Percentiles rank a stretch among this genome's conserved stretches.
Evolutionary conservation across 2,329 filamentous ascomycete genomes (phyloP).

Genomic region (Cryphonectria japonica): DNA sequence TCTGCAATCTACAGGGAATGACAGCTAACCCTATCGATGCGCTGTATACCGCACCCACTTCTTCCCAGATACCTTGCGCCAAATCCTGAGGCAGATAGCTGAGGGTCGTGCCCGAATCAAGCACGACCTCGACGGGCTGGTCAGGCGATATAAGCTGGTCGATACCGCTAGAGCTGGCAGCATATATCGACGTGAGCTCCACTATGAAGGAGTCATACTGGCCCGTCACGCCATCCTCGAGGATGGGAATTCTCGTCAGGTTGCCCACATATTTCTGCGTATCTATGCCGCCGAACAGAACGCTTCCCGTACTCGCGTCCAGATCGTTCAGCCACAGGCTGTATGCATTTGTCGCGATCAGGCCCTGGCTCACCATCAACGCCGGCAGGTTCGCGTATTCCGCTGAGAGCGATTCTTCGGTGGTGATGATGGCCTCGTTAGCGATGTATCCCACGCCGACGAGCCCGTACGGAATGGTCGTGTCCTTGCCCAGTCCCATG

Average conservation of each 20-base stretch:
- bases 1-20: constrained; percentile 54
- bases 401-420: constrained; percentile 33
- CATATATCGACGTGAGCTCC: constrained; percentile 51
- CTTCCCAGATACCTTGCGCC: constrained; percentile 55
- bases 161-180: constrained; percentile 52
- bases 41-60: constrained; percentile 57
- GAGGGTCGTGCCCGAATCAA: constrained; percentile 77
- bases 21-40: constrained; percentile 44
- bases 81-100: constrained; percentile 70
- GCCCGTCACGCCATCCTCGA: constrained; percentile 45
- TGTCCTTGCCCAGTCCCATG: constrained; percentile 61
- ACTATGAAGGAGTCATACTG: constrained; percentile 53
- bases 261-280: constrained; percentile 71
- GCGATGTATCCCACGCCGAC: constrained; percentile 63
- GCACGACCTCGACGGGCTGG: constrained; percentile 62
- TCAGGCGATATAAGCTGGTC: constrained; percentile 48
- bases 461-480: constrained; percentile 60
- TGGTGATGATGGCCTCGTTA: constrained; percentile 54
- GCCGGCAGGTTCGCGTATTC: constrained; percentile 65
- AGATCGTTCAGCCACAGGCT: constrained; percentile 70
- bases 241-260: constrained; percentile 64
- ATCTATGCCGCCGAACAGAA: constrained; percentile 82
- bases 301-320: constrained; percentile 66
- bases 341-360: constrained; percentile 70
- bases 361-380: constrained; percentile 62